A percentile compares a stretch with the other conserved stretches of the same genome.
Conservation (phyloP, 768 basidiomycete genomes). For the Calocera cornea region DNA sequence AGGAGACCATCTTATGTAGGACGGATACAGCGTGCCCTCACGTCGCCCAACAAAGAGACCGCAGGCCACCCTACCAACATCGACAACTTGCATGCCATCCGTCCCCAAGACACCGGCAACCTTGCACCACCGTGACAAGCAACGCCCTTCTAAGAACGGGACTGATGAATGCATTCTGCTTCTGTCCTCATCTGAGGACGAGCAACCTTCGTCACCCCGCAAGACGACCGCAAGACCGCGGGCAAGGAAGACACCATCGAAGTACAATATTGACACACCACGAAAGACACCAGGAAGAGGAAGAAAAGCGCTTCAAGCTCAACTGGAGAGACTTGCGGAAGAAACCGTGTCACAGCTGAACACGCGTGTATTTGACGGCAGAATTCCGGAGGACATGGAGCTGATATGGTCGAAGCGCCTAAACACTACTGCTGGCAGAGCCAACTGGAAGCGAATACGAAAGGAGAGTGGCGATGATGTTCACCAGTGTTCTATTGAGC, state of each 20-base stretch:
- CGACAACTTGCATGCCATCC: background rate
- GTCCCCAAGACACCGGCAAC: background rate
- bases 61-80: background rate
- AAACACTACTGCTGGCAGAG: conserved; percentile 29
- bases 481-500: conserved; percentile 20
- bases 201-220: background rate
- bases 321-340: conserved; percentile 13
- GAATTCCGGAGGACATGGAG: conserved; percentile 18
- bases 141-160: background rate
- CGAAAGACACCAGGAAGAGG: background rate
- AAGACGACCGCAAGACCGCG: background rate
- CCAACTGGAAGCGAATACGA: conserved; percentile 16
- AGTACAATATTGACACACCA: background rate
- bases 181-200: background rate
- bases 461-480: background rate
- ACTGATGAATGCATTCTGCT: background rate
- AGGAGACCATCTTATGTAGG: too few species aligned
- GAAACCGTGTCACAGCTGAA: conserved; percentile 17
- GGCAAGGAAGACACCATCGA: background rate
- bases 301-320: background rate
- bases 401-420: conserved; percentile 27
- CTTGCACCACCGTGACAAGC: background rate
- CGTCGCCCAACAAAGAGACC: background rate
- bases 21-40: background rate
- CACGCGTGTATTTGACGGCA: conserved; percentile 20